These are phyloP conservation scores for Nakaseomyces kungkrabaensis DNA, from an alignment of 1,139 yeast species.

Conservation along the genomic window DNA sequence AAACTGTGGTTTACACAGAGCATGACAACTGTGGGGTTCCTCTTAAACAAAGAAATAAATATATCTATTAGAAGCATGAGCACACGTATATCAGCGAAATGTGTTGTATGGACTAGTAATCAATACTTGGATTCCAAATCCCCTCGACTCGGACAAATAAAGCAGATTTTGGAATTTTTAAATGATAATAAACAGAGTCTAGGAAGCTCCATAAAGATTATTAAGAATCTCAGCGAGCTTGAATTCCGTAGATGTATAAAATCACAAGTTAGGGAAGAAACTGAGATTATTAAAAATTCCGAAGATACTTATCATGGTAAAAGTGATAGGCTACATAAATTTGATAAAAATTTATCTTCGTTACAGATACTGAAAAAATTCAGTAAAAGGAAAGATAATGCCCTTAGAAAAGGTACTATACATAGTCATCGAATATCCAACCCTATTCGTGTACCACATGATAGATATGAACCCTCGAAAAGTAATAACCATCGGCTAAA, in stretches of 20 bases:
- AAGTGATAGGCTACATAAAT: neutral
- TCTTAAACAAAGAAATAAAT: neutral
- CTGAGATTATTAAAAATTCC: neutral
- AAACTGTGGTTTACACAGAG: slow-evolving; percentile 1
- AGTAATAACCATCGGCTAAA: neutral
- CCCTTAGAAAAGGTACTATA: neutral
- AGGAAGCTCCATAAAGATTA: neutral
- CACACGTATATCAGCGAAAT: neutral
- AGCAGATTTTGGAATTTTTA: neutral
- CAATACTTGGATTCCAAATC: neutral
- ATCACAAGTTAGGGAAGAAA: neutral
- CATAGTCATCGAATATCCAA: neutral
- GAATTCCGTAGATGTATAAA: neutral
- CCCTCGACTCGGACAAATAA: neutral
- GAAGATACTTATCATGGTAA: neutral
- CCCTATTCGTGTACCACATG: neutral
- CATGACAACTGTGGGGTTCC: neutral
- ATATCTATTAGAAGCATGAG: neutral
- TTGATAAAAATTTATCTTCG: neutral
- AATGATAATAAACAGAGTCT: neutral
- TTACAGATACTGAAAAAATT: neutral
- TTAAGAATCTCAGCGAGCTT: neutral
- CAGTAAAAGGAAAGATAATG: neutral
- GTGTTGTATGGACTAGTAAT: neutral
- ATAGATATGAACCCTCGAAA: neutral